Base-by-base conservation (phyloP, 2,329 filamentous ascomycete species). In the Tympanopsis confertula region DNA sequence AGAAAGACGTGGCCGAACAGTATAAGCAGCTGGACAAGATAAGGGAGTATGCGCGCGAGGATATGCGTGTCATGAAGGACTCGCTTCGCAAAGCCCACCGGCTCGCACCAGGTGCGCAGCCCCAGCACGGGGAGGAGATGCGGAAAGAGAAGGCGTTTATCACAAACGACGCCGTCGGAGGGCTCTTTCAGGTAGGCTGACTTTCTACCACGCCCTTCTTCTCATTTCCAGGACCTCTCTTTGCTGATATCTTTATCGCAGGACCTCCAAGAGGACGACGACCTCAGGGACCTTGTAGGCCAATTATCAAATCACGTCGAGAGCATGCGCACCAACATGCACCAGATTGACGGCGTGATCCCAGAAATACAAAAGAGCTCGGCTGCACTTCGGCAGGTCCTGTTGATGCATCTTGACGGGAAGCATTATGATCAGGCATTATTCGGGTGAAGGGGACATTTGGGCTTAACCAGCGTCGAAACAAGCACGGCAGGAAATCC, bases 301-400 rank as follows among this genome's bases (percentile, higher is more conserved):
- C 69, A 74, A 49, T 59, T 77, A 14, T 57, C 59, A 10, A 71
- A 53, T 38, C 72, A 77, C 44, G 67, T 74, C 55, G 69, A 75
- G 42, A 75, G 68, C 46, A 67, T 78, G 49, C 59, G 56, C 39
- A 57, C 57, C 32, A 77, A 77, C 47, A 55, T 75, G 28, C 55
- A 62, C 40, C 72, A 74, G 53, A 64, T 72, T 13, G 65, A 68
- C 1, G 68, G 65, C 5, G 57, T 78, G 3, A 46, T 65, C 4
- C 66, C 68, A 1, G 63, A 67, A 22, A 63, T 77, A 13, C 52
- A 47, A 14, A 62, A 56, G 39, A 70, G 62, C 44, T 60, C 57
- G 36, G 70, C 69, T 2, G 62, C 67, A 3, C 46, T 77, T 38
- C 66, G 67, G 46, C 60, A 60, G 13, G 61, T 68, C 24, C 47